Percentiles rank a stretch among this genome's conserved stretches.
Evolutionary conservation across 164 flowering plant species (phyloP).

Genomic region (Magnolia sinica): DNA sequence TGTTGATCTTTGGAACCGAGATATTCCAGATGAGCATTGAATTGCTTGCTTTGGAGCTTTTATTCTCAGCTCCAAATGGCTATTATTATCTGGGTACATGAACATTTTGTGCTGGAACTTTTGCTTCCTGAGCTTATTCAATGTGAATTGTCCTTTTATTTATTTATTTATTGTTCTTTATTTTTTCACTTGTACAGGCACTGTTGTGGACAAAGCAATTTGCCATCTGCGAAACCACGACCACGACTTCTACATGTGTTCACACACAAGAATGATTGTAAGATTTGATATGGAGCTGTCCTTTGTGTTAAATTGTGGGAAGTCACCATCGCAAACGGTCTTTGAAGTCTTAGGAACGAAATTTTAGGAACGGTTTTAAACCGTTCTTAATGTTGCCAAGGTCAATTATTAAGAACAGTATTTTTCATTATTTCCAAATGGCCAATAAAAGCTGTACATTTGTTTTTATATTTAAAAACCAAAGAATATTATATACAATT

Average conservation of each 20-base stretch:
- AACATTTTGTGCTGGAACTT: background rate
- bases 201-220: slow-evolving; percentile 66
- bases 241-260: slow-evolving; percentile 87
- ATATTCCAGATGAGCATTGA: background rate
- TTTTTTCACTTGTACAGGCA: slow-evolving; percentile 42
- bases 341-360: too few relatives aligned
- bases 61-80: background rate
- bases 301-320: background rate
- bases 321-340: background rate
- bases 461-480: too few relatives aligned
- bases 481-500: too few relatives aligned
- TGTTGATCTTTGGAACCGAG: too few relatives aligned
- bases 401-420: too few relatives aligned
- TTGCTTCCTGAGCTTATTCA: too few relatives aligned
- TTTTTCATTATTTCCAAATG: too few relatives aligned
- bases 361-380: too few relatives aligned
- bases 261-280: slow-evolving; percentile 94
- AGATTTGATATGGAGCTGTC: slow-evolving; percentile 26
- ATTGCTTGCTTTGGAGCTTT: background rate
- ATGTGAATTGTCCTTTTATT: background rate
- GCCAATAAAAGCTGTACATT: too few relatives aligned
- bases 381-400: too few relatives aligned
- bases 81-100: background rate
- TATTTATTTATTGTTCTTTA: too few relatives aligned
- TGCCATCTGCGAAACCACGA: slow-evolving; percentile 76